Evolutionary conservation across 1,139 yeast genomes (phyloP).

Genomic region (Suhomyces bolitotheri): DNA sequence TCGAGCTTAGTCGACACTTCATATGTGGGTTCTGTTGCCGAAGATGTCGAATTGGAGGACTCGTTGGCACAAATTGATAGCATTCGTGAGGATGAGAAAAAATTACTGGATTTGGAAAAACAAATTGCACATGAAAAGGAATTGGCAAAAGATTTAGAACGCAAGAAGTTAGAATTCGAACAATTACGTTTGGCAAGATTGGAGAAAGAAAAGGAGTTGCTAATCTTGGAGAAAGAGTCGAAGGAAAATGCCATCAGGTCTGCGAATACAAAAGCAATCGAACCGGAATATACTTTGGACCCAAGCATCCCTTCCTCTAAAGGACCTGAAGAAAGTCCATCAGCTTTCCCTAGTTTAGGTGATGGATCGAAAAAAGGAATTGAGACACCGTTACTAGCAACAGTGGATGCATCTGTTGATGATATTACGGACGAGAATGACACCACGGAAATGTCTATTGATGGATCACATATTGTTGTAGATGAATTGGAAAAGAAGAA

Average conservation of each 20-base stretch:
- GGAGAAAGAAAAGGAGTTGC: conserved; percentile 23
- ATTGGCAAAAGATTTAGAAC: conserved; percentile 27
- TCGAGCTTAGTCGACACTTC: conserved; percentile 12
- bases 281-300: background rate
- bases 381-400: conserved; percentile 15
- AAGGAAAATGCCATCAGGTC: conserved; percentile 1
- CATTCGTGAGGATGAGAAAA: conserved; percentile 21
- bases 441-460: conserved; percentile 9
- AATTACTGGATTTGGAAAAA: conserved; percentile 20
- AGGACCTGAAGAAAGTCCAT: conserved; percentile 1
- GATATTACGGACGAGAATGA: conserved; percentile 9
- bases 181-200: conserved; percentile 22
- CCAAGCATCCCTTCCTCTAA: background rate
- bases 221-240: conserved; percentile 13
- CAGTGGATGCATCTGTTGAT: conserved; percentile 14
- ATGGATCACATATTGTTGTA: conserved; percentile 11
- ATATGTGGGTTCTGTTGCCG: conserved; percentile 12
- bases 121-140: conserved; percentile 34
- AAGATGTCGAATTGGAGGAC: conserved; percentile 17
- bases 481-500: conserved; percentile 27
- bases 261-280: background rate
- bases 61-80: conserved; percentile 14
- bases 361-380: conserved; percentile 5
- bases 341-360: background rate
- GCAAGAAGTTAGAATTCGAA: conserved; percentile 22